Base-by-base conservation (phyloP, 495 filamentous ascomycete species). In the Xylaria scruposa region DNA sequence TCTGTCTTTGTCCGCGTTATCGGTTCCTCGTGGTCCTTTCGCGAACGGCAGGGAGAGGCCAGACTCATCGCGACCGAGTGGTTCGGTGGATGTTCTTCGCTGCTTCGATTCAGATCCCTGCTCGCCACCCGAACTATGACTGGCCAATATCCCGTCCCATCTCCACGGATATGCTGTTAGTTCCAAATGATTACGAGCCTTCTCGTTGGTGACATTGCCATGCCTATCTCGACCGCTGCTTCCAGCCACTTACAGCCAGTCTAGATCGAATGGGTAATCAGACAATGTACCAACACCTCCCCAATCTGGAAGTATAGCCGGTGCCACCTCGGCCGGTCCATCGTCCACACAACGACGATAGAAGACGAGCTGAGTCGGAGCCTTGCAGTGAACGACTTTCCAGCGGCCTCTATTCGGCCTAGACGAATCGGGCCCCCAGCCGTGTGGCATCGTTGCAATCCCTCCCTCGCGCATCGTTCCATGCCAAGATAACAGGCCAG, bases 301-400 rank as follows among this genome's bases (percentile, higher is more conserved):
- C 68, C 54, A 26, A 42, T 70, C 26, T 6, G 68, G 68, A 53
- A 70, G 19, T 64, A 64, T 63, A 51, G 36, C 59, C 68, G 68
- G 68, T 56, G 68, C 68, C 68, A 70, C 68, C 47, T 70, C 68
- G 68, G 60, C 24, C 68, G 46, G 59, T 21, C 33, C 59, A 56
- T 44, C 17, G 29, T 70, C 68, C 58, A 63, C 64, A 40, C 54
- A 51, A 19, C 29, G 4, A 26, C 19, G 58, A 70, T 31, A 46
- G 29, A 29, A 36, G 36, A n/a, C 68, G 29, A 62, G 68, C 68
- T 70, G 56, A 70, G 54, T 38, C 67, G 67, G 67, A 33, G 51
- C 67, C 67, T 69, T 62, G 44, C 19, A 38, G 44, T 19, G 59
- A 26, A 33, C 26, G 44, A 15, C 53, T 21, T 46, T 64, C 59